Evolutionary conservation across 352 stramenopile genomes (phyloP).

Genomic region (Phytopythium ostracodes): DNA sequence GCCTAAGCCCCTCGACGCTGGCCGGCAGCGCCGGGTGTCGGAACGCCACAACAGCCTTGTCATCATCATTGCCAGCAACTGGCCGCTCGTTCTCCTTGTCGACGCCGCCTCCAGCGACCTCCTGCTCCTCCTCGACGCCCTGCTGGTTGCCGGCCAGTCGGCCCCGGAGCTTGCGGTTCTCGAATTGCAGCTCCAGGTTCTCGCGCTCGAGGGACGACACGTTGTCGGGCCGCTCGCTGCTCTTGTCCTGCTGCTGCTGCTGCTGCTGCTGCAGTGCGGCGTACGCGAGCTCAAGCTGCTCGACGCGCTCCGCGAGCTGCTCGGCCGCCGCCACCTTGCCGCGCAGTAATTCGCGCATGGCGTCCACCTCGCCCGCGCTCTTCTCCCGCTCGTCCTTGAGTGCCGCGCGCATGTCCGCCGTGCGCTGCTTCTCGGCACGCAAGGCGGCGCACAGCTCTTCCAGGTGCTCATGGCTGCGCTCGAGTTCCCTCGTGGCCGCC

Average conservation of each 20-base stretch:
- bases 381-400: constrained; percentile 43
- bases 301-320: constrained; percentile 28
- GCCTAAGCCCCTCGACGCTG: constrained; percentile 4
- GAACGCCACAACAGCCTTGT: neutral
- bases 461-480: constrained; percentile 30
- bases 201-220: constrained; percentile 59
- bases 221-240: constrained; percentile 14
- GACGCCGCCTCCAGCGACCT: neutral
- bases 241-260: neutral
- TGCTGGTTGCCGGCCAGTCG: constrained; percentile 15
- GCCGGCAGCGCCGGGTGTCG: neutral
- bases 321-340: constrained; percentile 45
- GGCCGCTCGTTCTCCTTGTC: constrained; percentile 2
- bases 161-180: constrained; percentile 57
- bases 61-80: too few relatives aligned
- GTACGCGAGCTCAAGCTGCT: constrained; percentile 21
- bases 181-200: constrained; percentile 59
- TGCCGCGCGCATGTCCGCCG: constrained; percentile 19
- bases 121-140: constrained; percentile 11
- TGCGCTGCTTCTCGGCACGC: constrained; percentile 30
- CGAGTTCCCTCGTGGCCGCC: constrained; percentile 40
- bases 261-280: neutral
- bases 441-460: constrained; percentile 35
- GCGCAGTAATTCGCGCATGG: constrained; percentile 43
- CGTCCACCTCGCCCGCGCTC: constrained; percentile 40